A percentile compares a stretch with the other conserved stretches of the same genome.
phyloP scores from a whole-genome alignment of 192 early-diverging fungal genomes.

The Phycomyces blakesleeanus region DNA sequence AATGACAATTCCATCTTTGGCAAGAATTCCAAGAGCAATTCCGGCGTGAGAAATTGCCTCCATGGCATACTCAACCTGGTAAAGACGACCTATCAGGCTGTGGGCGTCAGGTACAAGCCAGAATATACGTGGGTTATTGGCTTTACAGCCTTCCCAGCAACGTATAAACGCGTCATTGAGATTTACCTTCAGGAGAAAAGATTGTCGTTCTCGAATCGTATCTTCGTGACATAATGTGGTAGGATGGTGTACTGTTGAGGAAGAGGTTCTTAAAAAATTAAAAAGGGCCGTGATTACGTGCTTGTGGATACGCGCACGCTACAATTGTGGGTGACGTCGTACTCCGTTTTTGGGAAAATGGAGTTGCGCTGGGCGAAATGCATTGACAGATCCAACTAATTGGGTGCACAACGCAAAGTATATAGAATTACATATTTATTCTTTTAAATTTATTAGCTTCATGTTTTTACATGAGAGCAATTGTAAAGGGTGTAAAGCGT shows the following conservation, averaged over 20 bases:
- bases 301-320: too few relatives aligned
- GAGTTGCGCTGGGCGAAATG: too few relatives aligned
- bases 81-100: conserved; percentile 73
- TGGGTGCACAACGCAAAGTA: too few relatives aligned
- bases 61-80: conserved; percentile 99
- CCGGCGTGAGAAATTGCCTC: conserved; percentile 98
- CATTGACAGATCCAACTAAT: too few relatives aligned
- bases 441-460: too few relatives aligned
- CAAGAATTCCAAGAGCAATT: conserved; percentile 88
- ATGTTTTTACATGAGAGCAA: too few relatives aligned
- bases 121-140: neutral
- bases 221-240: conserved; percentile 78
- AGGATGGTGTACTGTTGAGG: neutral
- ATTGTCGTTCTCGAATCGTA: conserved; percentile 99
- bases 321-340: too few relatives aligned
- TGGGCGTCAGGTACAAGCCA: neutral
- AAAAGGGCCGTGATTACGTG: neutral
- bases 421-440: too few relatives aligned
- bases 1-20: conserved; percentile 91
- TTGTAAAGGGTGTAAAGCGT: too few relatives aligned
- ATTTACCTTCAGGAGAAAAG: conserved; percentile 96
- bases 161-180: neutral
- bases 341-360: too few relatives aligned
- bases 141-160: too few relatives aligned
- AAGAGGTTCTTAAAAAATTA: neutral